Base-by-base conservation (phyloP, 345 rosid species). In the Syzygium jambos region DNA sequence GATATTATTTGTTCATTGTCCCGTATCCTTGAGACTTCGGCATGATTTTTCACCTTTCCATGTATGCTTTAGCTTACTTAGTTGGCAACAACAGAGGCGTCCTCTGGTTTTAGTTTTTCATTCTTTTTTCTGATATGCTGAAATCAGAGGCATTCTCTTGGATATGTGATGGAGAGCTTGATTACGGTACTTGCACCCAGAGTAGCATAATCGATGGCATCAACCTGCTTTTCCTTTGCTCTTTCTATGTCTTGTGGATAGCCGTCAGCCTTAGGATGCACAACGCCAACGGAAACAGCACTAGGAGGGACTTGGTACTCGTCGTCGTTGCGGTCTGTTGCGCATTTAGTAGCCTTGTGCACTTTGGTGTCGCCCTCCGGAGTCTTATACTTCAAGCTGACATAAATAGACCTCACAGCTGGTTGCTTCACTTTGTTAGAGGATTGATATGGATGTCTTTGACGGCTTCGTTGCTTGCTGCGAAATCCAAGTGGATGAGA, bases 361-460 rank as follows among this genome's bases (percentile, higher is more conserved):
- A 86, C 83, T 38, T 94, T 46, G 87, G 91, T 78, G 53, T 30
- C 82, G 95, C 94, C 73, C 88, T 94, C 25, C 91, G 92, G 93
- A 86, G 84, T 86, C 89, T 93, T 11, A n/a, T 85, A 86, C 55
- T 78, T 9, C 86, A 86, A 85, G 55, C 30, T 46, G 68, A 84
- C n/a, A 87, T 63, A 11, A 83, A 84, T 52, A 85, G 78, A 85
- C 43, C 86, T 27, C 55, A 68, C 59, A 65, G 54, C 14, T 92
- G 92, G 95, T 88, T 89, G 86, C 56, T 88, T 89, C 78, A 86
- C 89, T 85, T 94, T 84, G 88, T 91, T 54, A 89, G 95, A 91
- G 96, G 95, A 78, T 55, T 93, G 29, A 84, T 92, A 88, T 96
- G 98, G 98, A 49, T 91, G 51, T 93, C 97, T 6, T 84, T 95